Evolutionary conservation across 148 eudicot species (phyloP), one percentile per base, ranked within the genome.

Genomic region (Selenicereus undatus): DNA sequence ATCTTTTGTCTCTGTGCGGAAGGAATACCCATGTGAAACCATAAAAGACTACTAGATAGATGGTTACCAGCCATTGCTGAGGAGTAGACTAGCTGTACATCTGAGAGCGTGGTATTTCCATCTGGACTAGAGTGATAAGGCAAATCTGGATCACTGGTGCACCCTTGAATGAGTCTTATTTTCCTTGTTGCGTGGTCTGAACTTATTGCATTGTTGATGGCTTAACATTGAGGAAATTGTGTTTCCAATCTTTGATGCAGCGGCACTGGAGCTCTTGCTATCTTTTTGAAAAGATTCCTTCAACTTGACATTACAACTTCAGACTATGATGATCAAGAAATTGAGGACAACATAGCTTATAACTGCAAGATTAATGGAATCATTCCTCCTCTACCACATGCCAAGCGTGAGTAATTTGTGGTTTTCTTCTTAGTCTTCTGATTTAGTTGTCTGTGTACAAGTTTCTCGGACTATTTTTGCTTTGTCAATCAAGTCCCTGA

Each of bases 241-340:
- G 70, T 68, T 78, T n/a, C 60, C 10, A 18, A 11, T 18, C 21
- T 39, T 81, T 42, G 54, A 79, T 73, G 78, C 92, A 92, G 97
- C 82, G 98, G 99, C 82, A 93, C 98, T 35, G 99, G 98, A 77
- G 99, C 97, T 78, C 87, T 96, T 84, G 97, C 99, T 80, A 93
- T 96, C 74, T 96, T 91, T 81, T 64, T 96, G 86, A 80, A 78
- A 56, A 96, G 91, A 85, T 83, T 89, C 24, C 87, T 90, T 81
- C 90, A 90, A 81, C 83, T 92, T 68, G 97, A 96, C 83, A 91
- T 96, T 70, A 92, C 99, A 51, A 93, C 98, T 71, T 96, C 98
- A 56, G 98, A 96, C 79, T 91, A 96, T 72, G 95, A 93, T 84
- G 99, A 96, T 85, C 90, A 85, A 83, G 98, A 93, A 82, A 93